phyloP scores from a whole-genome alignment of 768 basidiomycete genomes.

The Tylopilus rubrobrunneus region DNA sequence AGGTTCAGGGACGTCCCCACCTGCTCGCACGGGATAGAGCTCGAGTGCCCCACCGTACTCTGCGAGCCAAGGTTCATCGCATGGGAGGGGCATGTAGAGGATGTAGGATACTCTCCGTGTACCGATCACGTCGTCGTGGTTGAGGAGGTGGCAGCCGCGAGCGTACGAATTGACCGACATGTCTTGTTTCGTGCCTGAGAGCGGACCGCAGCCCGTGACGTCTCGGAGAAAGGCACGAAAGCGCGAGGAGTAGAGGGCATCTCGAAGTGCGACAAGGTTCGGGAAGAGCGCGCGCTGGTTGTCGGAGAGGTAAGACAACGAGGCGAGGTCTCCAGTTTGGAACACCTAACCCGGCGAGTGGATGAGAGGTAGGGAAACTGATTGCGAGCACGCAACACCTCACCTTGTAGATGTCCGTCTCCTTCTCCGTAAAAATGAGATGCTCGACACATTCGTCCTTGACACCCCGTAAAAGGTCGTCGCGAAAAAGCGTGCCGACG shows the following conservation, averaged over 20 bases:
- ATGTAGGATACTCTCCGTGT: constrained; percentile 93
- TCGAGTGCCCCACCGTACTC: constrained; percentile 95
- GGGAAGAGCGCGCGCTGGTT: constrained; percentile 78
- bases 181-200: constrained; percentile 90
- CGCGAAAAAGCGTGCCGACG: constrained; percentile 78
- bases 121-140: constrained; percentile 98
- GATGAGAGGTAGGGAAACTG: not conserved
- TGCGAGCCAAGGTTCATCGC: constrained; percentile 72
- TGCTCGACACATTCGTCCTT: constrained; percentile 80
- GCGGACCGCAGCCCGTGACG: constrained; percentile 89
- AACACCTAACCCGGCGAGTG: constrained; percentile 58
- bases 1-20: constrained; percentile 65
- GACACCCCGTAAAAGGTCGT: constrained; percentile 73
- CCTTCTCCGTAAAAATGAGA: constrained; percentile 85
- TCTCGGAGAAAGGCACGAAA: constrained; percentile 82
- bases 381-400: constrained; percentile 6
- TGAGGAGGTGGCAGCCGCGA: constrained; percentile 88
- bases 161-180: constrained; percentile 93
- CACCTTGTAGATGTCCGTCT: constrained; percentile 98
- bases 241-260: constrained; percentile 82
- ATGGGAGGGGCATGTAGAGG: constrained; percentile 87
- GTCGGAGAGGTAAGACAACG: constrained; percentile 79
- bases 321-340: constrained; percentile 95
- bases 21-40: constrained; percentile 70
- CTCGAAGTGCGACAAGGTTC: constrained; percentile 74